Evolutionary conservation across 83 land plant species (phyloP).

Genomic region (Larix sibirica): DNA sequence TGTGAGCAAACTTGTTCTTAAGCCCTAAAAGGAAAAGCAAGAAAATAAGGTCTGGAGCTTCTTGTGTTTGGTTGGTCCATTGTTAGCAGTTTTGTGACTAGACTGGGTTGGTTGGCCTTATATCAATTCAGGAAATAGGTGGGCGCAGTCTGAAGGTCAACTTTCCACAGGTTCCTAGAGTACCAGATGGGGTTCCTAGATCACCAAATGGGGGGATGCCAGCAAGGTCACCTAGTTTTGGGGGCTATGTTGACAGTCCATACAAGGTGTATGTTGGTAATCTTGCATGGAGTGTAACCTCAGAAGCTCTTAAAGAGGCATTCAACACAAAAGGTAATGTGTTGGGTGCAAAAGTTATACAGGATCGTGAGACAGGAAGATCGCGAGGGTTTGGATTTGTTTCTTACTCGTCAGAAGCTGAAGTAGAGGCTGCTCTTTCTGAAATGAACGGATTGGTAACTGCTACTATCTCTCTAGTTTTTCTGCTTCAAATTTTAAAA

Average conservation of each 20-base stretch:
- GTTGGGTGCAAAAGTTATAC: conserved; percentile 77
- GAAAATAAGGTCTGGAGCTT: no score
- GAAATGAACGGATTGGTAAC: conserved; percentile 85
- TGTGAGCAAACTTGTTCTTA: not conserved
- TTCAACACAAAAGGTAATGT: conserved; percentile 68
- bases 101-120: not conserved
- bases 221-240: conserved; percentile 30
- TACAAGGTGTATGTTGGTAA: conserved; percentile 88
- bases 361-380: conserved; percentile 71
- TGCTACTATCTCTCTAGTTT: no score
- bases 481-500: no score
- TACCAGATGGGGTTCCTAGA: conserved; percentile 38
- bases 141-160: conserved; percentile 81
- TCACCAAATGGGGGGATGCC: conserved; percentile 13
- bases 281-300: conserved; percentile 78
- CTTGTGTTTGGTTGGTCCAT: not conserved
- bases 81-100: not conserved
- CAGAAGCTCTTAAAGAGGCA: conserved; percentile 49
- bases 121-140: conserved; percentile 50
- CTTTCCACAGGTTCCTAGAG: conserved; percentile 70
- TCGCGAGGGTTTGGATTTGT: conserved; percentile 94
- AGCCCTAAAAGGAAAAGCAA: no score
- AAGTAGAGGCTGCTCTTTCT: conserved; percentile 57
- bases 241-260: conserved; percentile 49
- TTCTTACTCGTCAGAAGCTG: conserved; percentile 58